Evolutionary conservation across 1,284 basidiomycete genomes (phyloP).

Genomic region (Phellinidium pouzarii): DNA sequence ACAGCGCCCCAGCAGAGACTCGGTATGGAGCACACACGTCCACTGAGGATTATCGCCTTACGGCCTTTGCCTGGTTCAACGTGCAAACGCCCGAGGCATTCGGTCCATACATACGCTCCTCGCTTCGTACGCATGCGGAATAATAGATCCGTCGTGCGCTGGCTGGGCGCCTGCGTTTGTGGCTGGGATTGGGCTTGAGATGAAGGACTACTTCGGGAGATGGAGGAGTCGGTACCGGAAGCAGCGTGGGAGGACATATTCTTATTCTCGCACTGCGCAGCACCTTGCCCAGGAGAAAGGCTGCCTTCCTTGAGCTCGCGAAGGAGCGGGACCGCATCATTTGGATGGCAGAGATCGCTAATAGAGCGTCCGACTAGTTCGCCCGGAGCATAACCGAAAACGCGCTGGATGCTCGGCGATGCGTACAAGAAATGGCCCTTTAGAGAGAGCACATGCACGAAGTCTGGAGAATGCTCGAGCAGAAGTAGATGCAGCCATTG

Average conservation of each 20-base stretch:
- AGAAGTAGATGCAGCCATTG: constrained; percentile 57
- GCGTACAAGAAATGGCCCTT: constrained; percentile 94
- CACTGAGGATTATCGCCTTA: constrained; percentile 82
- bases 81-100: constrained; percentile 79
- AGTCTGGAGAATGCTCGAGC: constrained; percentile 67
- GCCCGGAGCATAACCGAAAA: constrained; percentile 75
- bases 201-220: background rate
- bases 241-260: background rate
- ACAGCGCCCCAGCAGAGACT: constrained; percentile 55
- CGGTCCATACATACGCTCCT: constrained; percentile 77
- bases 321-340: constrained; percentile 86
- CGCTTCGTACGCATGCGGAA: constrained; percentile 67
- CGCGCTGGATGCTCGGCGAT: constrained; percentile 68
- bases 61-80: constrained; percentile 85
- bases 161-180: background rate
- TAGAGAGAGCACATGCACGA: constrained; percentile 85
- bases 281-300: constrained; percentile 25
- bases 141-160: constrained; percentile 60
- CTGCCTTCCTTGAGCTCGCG: constrained; percentile 86
- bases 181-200: background rate
- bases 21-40: constrained; percentile 64
- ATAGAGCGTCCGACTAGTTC: constrained; percentile 79
- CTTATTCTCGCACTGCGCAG: constrained; percentile 18
- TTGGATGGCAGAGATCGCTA: constrained; percentile 78
- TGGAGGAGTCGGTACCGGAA: background rate